A percentile compares a stretch with the other conserved stretches of the same genome.
Conservation (phyloP, 31 red algal species). For the Asparagopsis taxiformis region DNA sequence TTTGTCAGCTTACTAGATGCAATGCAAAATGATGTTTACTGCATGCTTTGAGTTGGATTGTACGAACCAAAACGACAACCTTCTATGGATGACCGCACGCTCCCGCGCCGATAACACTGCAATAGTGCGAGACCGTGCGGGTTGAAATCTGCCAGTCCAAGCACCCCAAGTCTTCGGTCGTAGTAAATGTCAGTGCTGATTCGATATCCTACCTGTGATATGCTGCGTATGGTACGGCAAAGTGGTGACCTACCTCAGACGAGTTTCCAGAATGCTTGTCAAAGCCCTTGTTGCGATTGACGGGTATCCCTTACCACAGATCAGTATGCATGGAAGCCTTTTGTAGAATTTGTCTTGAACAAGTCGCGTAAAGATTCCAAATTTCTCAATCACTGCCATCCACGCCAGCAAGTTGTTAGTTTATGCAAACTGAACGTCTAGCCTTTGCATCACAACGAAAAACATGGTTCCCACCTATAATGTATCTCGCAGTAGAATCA, state of each 20-base stretch:
- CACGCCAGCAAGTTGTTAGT: neutral
- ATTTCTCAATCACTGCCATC: constrained; percentile 72
- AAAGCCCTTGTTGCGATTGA: constrained; percentile 61
- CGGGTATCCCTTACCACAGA: constrained; percentile 83
- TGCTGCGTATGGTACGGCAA: no score
- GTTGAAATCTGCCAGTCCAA: constrained; percentile 76
- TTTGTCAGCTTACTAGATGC: no score
- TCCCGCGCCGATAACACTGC: constrained; percentile 64
- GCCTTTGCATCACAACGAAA: no score
- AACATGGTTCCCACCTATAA: constrained; percentile 24
- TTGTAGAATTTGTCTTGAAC: constrained; percentile 67
- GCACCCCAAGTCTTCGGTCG: no score
- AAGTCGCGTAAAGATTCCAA: constrained; percentile 72
- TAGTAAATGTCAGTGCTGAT: no score
- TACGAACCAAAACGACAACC: constrained; percentile 32
- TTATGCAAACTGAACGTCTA: neutral
- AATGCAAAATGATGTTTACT: no score
- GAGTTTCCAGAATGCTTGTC: constrained; percentile 26
- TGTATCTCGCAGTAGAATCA: constrained; percentile 28
- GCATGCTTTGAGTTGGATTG: neutral
- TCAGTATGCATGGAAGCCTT: constrained; percentile 52
- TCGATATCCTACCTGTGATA: no score
- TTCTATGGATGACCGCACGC: constrained; percentile 37
- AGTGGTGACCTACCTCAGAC: constrained; percentile 43
- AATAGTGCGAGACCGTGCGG: constrained; percentile 75